Base-by-base conservation (phyloP, 164 flowering plant species). In the Liquidambar formosana region DNA sequence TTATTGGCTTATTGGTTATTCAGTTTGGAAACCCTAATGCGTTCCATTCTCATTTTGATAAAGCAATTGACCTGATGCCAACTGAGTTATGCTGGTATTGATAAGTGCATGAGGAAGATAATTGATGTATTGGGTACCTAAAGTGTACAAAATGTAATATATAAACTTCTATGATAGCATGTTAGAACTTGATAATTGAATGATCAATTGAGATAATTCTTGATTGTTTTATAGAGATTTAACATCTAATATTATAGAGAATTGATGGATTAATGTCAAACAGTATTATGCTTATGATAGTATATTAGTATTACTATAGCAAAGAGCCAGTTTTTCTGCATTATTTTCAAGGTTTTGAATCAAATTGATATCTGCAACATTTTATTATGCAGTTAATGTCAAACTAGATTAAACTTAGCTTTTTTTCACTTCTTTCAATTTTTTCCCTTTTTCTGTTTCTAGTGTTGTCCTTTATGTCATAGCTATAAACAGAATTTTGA, bases 351-450 rank as follows among this genome's bases (percentile, higher is more conserved):
- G 41, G 2, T 33, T 33, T 33, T 33, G 41, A 6, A 6, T 2
- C 41, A 2, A 33, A 33, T 33, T 33, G 41, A 33, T 33, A 33
- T 33, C 41, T 33, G 41, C 41, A 33, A 33, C 41, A 33, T 6
- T 6, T 2, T 33, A 33, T 33, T 6, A 33, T 33, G 41, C 6
- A 6, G 41, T 33, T 33, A 33, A 33, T 33, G 41, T 6, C 6
- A 33, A 33, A 33, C 41, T 33, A 33, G 70, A 68, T 57, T 66
- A 12, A 4, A 14, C 48, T 47, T 64, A 47, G 14, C 48, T 26
- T n/a, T 21, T 3, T 26, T 46, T 38, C 10, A 23, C 67, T n/a
- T 64, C 16, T 12, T 47, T 23, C 9, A 0, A 11, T 25, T 9
- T 63, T 46, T 8, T n/a, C 27, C 18, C n/a, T 14, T 57, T 46